Base-by-base conservation (phyloP, 169 alveolate genomes). In the Theileria equi region DNA sequence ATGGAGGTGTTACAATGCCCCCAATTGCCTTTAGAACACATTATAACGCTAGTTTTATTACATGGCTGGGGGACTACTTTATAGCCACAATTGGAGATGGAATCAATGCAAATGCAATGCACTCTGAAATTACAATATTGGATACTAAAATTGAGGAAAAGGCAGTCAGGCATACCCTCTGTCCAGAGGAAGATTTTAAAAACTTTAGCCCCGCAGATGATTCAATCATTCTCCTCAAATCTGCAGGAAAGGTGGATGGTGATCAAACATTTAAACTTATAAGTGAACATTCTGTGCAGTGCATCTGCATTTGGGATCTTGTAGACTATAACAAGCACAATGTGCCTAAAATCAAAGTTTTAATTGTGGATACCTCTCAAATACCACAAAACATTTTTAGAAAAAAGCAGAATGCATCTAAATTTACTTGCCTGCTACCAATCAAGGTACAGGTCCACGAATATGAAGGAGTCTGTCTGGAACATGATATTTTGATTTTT, bases 241-340 rank as follows among this genome's bases (percentile, higher is more conserved):
- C 40, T 23, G 65, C 38, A 17, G 65, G 65, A 54, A 21, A 49
- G 44, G 65, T 36, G 5, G 49, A 26, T 0, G 17, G 48, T 54
- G 0, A n/a, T 19, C 13, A 54, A 49, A 10, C 25, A 13, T 31
- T 54, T 26, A 19, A 68, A 32, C 60, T 43, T 21, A 31, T 71
- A 25, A 35, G 62, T 2, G 82, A 71, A 32, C n/a, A 19, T 21
- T 23, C 32, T 19, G 40, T 26, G 23, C 68, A 60, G 1, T 71
- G 82, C 26, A 35, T 71, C 23, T 71, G 82, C 47, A 58, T 71
- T 5, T 71, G 82, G 82, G 69, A 71, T 68, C 74, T 71, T 17
- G 82, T 71, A 35, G 82, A 71, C 26, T 52, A 48, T 48, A 41
- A 38, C 61, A 47, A 40, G 31, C 60, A 61, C 82, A 61, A 61